phyloP scores from a whole-genome alignment of 768 basidiomycete species.

The Phaeotremella skinneri region DNA sequence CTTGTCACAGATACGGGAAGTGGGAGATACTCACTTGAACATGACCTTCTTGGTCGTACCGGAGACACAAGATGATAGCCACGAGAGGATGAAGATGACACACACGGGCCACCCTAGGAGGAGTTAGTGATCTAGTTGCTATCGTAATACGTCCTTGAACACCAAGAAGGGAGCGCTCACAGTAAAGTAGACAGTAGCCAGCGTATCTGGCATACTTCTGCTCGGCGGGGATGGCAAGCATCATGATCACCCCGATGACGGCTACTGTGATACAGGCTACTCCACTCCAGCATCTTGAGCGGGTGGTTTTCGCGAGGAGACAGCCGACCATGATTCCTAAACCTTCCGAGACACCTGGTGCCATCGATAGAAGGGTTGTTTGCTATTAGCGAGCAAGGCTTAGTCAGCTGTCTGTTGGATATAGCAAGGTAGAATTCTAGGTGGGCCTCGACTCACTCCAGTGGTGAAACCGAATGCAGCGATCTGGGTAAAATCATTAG shows the following conservation, averaged over 20 bases:
- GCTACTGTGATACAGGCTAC: not conserved
- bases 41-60: slow-evolving; percentile 28
- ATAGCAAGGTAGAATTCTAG: not conserved
- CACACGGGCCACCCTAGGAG: slow-evolving; percentile 14
- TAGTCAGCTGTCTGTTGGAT: not conserved
- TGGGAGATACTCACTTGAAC: slow-evolving; percentile 8
- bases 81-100: slow-evolving; percentile 24
- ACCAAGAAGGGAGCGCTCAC: slow-evolving; percentile 4
- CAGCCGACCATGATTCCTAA: not conserved
- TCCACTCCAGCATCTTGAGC: not conserved
- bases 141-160: no score
- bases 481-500: no score
- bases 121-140: no score
- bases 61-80: slow-evolving; percentile 13
- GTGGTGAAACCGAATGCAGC: not conserved
- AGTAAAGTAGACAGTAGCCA: slow-evolving; percentile 17
- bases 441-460: not conserved
- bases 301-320: not conserved
- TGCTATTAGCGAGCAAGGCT: not conserved
- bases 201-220: slow-evolving; percentile 13
- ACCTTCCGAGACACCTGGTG: slow-evolving; percentile 1
- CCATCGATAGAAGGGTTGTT: slow-evolving; percentile 1
- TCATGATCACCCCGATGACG: slow-evolving; percentile 15
- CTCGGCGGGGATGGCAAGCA: slow-evolving; percentile 9
- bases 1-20: slow-evolving; percentile 3